Conservation (phyloP, 2,329 filamentous ascomycete species). For the Xylaria sp. region DNA sequence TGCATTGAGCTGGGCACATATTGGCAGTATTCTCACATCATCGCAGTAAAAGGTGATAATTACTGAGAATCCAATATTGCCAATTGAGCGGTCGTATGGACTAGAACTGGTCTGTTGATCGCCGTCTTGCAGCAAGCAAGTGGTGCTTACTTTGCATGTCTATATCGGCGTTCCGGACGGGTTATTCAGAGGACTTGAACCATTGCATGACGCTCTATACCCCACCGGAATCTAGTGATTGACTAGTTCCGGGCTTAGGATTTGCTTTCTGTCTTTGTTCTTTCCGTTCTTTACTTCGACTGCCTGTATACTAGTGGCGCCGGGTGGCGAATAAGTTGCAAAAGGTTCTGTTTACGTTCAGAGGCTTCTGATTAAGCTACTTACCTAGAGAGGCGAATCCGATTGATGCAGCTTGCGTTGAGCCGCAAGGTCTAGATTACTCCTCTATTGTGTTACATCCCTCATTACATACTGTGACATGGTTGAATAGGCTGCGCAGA, state of each 20-base stretch:
- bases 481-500: background rate
- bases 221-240: conserved; percentile 30
- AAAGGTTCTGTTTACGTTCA: background rate
- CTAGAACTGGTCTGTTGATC: background rate
- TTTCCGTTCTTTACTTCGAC: conserved; percentile 1
- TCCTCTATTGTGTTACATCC: background rate
- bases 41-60: conserved; percentile 61
- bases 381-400: conserved; percentile 7
- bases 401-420: background rate
- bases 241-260: conserved; percentile 35
- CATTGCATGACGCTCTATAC: conserved; percentile 36
- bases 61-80: conserved; percentile 12
- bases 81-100: background rate
- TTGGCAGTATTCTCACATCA: conserved; percentile 69
- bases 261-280: conserved; percentile 36
- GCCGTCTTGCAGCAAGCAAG: background rate
- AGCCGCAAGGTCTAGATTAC: background rate
- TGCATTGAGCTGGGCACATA: conserved; percentile 64
- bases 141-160: conserved; percentile 11
- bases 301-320: conserved; percentile 7
- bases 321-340: background rate
- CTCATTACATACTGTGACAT: background rate
- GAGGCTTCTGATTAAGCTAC: background rate
- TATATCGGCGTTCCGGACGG: conserved; percentile 33
- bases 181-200: conserved; percentile 18